A percentile compares a stretch with the other conserved stretches of the same genome.
Conservation (phyloP, 306 rosid genomes). For the Notholithocarpus densiflorus region DNA sequence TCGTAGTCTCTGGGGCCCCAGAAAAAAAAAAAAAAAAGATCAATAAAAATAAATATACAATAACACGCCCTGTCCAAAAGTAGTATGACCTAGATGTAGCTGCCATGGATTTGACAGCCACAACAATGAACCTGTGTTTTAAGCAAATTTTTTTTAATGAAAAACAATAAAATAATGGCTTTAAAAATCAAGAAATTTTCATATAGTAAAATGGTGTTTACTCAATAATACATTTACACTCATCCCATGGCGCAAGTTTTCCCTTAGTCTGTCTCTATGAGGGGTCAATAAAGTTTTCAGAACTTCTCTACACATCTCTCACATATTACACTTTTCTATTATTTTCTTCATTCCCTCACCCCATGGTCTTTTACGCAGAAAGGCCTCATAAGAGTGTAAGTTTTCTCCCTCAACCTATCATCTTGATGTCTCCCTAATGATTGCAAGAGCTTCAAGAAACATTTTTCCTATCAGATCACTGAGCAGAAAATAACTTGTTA, state of each 20-base stretch:
- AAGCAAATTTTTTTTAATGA: too few species aligned
- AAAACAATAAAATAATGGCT: neutral
- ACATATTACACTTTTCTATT: neutral
- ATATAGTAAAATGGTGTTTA: neutral
- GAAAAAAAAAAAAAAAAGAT: conserved; percentile 20
- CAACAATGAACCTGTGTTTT: neutral
- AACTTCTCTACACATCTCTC: neutral
- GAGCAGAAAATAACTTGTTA: neutral
- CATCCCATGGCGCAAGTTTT: neutral
- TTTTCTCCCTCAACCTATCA: neutral
- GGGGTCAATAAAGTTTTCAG: neutral
- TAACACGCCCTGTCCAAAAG: neutral
- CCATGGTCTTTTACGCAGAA: neutral
- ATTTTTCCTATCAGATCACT: neutral
- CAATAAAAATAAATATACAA: neutral
- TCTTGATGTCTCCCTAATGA: neutral
- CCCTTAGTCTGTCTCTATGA: neutral
- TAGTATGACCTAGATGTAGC: neutral
- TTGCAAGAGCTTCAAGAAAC: neutral
- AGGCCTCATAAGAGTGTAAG: neutral
- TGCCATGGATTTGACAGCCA: neutral
- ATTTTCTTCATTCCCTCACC: neutral
- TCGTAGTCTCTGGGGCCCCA: conserved; percentile 33
- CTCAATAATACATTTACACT: neutral
- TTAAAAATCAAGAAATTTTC: neutral